These are phyloP conservation scores for Naganishia sp. DNA, from an alignment of 1,284 basidiomycete species.

Conservation along the genomic window DNA sequence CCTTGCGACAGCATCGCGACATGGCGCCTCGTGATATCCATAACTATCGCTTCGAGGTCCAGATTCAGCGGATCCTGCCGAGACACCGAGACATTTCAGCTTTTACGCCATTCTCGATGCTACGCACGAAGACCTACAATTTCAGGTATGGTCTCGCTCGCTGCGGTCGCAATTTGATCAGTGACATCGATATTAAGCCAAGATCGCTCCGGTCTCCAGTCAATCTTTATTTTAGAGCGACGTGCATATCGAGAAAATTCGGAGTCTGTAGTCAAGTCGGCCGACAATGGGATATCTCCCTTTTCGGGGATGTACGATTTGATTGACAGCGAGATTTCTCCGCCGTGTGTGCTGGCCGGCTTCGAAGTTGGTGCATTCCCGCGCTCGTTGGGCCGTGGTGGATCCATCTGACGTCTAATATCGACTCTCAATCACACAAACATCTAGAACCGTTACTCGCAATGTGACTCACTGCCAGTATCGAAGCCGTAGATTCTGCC, in stretches of 20 bases:
- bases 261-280: background rate
- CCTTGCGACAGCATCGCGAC: slow-evolving; percentile 4
- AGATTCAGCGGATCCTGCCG: slow-evolving; percentile 13
- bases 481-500: slow-evolving; percentile 12
- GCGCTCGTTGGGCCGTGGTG: background rate
- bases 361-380: background rate
- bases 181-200: slow-evolving; percentile 25
- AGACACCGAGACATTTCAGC: background rate
- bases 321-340: slow-evolving; percentile 20
- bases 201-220: slow-evolving; percentile 21
- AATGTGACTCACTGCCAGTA: slow-evolving; percentile 20
- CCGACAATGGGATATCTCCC: background rate
- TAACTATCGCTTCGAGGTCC: slow-evolving; percentile 22
- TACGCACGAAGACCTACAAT: slow-evolving; percentile 3
- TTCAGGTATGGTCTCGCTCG: slow-evolving; percentile 5
- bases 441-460: no score
- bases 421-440: no score
- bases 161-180: background rate
- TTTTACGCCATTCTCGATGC: no score
- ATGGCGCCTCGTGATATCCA: slow-evolving; percentile 25
- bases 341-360: slow-evolving; percentile 2
- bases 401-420: background rate
- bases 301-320: background rate
- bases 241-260: background rate
- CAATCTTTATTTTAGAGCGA: slow-evolving; percentile 8